Evolutionary conservation across 2,329 filamentous ascomycete genomes (phyloP).

Genomic region (Pleoardoris graminearum): DNA sequence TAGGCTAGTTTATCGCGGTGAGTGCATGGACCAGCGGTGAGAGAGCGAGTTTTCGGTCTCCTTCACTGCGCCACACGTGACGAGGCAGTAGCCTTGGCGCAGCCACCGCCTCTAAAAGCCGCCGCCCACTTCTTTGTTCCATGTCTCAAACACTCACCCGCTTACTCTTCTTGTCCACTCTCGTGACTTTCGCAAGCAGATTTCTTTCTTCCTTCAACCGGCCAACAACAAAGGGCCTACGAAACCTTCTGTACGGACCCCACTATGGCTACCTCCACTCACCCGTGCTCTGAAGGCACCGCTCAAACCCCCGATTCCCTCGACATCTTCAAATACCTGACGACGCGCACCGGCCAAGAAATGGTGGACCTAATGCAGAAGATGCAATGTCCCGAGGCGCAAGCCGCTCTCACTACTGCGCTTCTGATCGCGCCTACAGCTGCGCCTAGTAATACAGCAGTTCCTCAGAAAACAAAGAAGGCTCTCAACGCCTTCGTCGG

Average conservation of each 20-base stretch:
- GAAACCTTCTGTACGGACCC: no score
- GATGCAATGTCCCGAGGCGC: conserved; percentile 19
- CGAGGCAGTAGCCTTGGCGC: not conserved
- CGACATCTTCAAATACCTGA: not conserved
- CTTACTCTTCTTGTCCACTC: conserved; percentile 1
- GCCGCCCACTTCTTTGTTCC: conserved; percentile 10
- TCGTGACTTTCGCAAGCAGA: not conserved
- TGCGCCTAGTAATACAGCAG: not conserved
- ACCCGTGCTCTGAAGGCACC: not conserved
- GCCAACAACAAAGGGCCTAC: conserved; percentile 8
- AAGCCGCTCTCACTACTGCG: conserved; percentile 18
- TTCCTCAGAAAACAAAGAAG: conserved; percentile 23
- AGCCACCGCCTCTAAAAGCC: conserved; percentile 10
- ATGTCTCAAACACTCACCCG: conserved; percentile 8
- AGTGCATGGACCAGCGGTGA: conserved; percentile 23
- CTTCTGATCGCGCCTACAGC: conserved; percentile 6
- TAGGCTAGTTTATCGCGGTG: conserved; percentile 4
- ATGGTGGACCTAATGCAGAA: conserved; percentile 22
- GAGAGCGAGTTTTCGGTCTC: conserved; percentile 1
- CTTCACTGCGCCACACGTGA: conserved; percentile 10
- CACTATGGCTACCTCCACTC: not conserved
- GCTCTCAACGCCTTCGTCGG: conserved; percentile 45
- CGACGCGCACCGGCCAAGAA: conserved; percentile 16
- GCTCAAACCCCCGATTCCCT: conserved; percentile 4
- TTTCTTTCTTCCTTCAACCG: not conserved